Conservation (phyloP, 192 early-diverging fungal species). For the Coemansia sp. region DNA sequence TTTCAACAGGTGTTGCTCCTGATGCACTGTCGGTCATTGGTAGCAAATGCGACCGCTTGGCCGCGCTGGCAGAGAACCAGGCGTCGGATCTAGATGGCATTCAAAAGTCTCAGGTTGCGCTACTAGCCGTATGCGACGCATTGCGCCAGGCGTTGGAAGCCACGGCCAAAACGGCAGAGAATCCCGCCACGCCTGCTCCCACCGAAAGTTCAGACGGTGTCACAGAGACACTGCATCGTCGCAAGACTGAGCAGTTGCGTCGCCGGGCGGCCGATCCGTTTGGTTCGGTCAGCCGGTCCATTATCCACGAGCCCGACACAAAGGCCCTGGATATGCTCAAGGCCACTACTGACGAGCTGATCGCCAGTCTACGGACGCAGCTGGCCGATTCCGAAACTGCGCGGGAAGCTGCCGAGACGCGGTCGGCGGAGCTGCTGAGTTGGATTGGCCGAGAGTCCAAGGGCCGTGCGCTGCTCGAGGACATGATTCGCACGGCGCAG, state of each 20-base stretch:
- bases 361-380: slow-evolving; percentile 21
- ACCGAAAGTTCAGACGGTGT: background rate
- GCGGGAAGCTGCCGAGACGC: slow-evolving; percentile 31
- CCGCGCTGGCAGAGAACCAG: slow-evolving; percentile 31
- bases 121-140: slow-evolving; percentile 23
- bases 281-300: slow-evolving; percentile 1
- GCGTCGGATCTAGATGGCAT: slow-evolving; percentile 21
- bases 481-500: slow-evolving; percentile 48
- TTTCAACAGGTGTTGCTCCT: slow-evolving; percentile 31
- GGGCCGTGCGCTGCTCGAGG: slow-evolving; percentile 47
- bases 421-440: slow-evolving; percentile 39
- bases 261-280: slow-evolving; percentile 20
- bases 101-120: slow-evolving; percentile 21
- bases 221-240: slow-evolving; percentile 13
- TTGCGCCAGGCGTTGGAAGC: slow-evolving; percentile 10
- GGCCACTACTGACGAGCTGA: slow-evolving; percentile 24
- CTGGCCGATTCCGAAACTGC: slow-evolving; percentile 13
- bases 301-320: background rate
- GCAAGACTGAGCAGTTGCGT: slow-evolving; percentile 41
- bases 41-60: slow-evolving; percentile 38
- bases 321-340: slow-evolving; percentile 28
- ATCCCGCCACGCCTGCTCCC: background rate
- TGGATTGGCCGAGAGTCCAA: slow-evolving; percentile 52
- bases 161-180: background rate
- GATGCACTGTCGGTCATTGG: slow-evolving; percentile 36